Evolutionary conservation across 2,329 filamentous ascomycete species (phyloP).

Genomic region (Didymella pinodella): DNA sequence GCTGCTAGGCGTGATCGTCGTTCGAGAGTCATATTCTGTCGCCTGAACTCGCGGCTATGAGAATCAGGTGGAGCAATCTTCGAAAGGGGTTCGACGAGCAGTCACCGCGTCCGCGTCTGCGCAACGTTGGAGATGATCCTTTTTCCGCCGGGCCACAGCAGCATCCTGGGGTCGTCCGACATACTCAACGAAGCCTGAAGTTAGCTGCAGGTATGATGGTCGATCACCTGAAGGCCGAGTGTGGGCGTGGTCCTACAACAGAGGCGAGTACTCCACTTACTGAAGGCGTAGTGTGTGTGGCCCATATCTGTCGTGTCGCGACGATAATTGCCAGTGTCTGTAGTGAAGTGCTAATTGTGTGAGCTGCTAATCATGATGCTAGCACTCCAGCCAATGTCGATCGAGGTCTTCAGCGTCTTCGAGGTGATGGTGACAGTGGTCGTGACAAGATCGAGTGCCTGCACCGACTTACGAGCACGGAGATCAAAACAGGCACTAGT

Average conservation of each 20-base stretch:
- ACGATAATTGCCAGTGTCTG: not conserved
- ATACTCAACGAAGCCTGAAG: not conserved
- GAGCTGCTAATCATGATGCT: not conserved
- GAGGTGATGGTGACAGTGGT: not conserved
- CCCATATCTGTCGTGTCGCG: not conserved
- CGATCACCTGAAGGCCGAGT: not conserved
- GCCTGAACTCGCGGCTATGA: not conserved
- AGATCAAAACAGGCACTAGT: not conserved
- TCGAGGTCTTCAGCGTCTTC: not conserved
- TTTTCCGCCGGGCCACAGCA: not conserved
- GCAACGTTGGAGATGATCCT: not conserved
- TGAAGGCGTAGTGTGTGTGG: not conserved
- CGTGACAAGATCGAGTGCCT: not conserved
- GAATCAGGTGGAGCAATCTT: not conserved
- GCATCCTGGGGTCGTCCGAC: not conserved
- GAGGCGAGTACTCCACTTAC: not conserved
- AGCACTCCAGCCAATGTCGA: not conserved
- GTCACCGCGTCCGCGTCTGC: not conserved
- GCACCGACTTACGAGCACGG: not conserved
- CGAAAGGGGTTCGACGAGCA: not conserved
- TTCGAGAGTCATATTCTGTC: not conserved
- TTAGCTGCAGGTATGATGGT: not conserved
- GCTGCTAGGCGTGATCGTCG: not conserved
- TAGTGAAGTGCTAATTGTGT: not conserved
- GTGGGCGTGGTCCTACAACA: not conserved